Conservation (phyloP, 2,329 filamentous ascomycete species). For the Alternaria sp. region DNA sequence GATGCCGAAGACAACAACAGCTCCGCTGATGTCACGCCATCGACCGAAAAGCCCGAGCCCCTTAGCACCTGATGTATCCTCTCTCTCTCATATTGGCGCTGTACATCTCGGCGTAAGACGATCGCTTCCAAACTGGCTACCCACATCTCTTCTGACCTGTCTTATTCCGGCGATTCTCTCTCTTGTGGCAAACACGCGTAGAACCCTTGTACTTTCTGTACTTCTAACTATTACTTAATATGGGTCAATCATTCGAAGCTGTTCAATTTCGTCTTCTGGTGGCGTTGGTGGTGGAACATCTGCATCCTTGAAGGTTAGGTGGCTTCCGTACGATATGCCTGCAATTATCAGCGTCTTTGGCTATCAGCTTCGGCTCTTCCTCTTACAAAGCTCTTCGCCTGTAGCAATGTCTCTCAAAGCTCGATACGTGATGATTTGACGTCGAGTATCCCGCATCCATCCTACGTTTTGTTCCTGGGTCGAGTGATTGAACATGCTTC, state of each 20-base stretch:
- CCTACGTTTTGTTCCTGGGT: slow-evolving; percentile 60
- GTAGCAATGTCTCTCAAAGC: slow-evolving; percentile 56
- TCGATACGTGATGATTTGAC: slow-evolving; percentile 56
- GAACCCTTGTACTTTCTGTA: slow-evolving; percentile 27
- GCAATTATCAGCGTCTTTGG: slow-evolving; percentile 13
- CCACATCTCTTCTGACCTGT: background rate
- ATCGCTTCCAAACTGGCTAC: background rate
- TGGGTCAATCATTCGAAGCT: slow-evolving; percentile 52
- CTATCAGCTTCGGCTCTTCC: background rate
- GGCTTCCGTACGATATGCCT: slow-evolving; percentile 57
- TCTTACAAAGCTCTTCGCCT: slow-evolving; percentile 63
- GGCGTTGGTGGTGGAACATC: slow-evolving; percentile 33
- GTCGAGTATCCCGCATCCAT: slow-evolving; percentile 58
- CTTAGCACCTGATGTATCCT: slow-evolving; percentile 10
- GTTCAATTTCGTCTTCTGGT: slow-evolving; percentile 46
- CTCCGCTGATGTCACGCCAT: slow-evolving; percentile 44
- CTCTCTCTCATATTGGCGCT: background rate
- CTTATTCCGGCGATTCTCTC: background rate
- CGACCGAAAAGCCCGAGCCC: slow-evolving; percentile 40
- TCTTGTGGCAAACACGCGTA: slow-evolving; percentile 7
- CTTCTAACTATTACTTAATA: slow-evolving; percentile 26
- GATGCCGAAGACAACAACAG: slow-evolving; percentile 52
- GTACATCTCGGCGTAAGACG: background rate
- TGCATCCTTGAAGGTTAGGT: slow-evolving; percentile 56
- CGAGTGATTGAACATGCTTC: slow-evolving; percentile 66